Evolutionary conservation across 139 green algal genomes (phyloP), one percentile per base, ranked within the genome.

Genomic region (Haematococcus sp.): DNA sequence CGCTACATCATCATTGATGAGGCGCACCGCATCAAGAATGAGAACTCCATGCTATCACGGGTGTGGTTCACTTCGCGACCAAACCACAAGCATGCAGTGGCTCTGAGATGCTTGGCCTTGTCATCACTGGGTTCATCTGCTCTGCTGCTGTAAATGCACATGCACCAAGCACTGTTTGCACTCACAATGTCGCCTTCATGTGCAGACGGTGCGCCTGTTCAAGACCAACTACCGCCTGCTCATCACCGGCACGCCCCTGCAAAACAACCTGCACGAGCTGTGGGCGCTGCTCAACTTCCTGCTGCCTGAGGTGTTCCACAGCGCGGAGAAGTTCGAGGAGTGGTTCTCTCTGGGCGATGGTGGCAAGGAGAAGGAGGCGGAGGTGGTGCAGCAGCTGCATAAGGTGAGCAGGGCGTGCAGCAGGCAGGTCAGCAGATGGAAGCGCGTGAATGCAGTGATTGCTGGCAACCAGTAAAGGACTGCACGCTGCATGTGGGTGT

Each of bases 1-100:
- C 85, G 94, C 60, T 99, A 99, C 87, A 93, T 99, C 83, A 97
- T 99, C 88, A 98, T 99, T 64, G 96, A 99, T 74, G 96, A 99
- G 80, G 96, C 96, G 51, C 96, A 99, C 77, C 88, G 96, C 73
- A 98, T 99, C 85, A 99, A 99, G 87, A 99, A 99, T 78, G 95
- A 98, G 73, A 98, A 99, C 82, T 95, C 85, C 30, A 85, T 94
- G 15, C 89, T 99, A 2, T 94, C 87, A 34, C 87, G 83, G 84
- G 91, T 93, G 70, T 9, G 73, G 2, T n/a, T 33, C 32, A 4
- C 22, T 16, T n/a, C n/a, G n/a, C n/a, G n/a, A n/a, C n/a, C n/a
- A n/a, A n/a, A n/a, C n/a, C n/a, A n/a, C n/a, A n/a, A n/a, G n/a
- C n/a, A n/a, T n/a, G n/a, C n/a, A n/a, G n/a, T n/a, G n/a, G n/a